Conservation (phyloP, 345 rosid genomes). For the Lenwebbia sp. region DNA sequence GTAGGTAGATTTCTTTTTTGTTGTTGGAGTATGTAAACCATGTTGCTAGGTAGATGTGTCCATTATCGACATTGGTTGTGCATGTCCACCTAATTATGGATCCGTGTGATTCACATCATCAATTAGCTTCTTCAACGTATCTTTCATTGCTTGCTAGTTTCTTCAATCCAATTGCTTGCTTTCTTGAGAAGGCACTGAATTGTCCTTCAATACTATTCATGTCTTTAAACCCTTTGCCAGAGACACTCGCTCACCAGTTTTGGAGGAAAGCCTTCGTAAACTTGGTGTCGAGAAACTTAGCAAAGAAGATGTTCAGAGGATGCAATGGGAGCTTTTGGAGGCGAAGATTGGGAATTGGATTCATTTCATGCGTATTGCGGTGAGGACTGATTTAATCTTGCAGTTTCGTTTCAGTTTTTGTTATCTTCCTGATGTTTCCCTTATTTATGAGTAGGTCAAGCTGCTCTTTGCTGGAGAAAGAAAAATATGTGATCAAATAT, state of each 20-base stretch:
- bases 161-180: neutral
- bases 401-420: neutral
- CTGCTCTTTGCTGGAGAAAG: slow-evolving; percentile 90
- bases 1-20: neutral
- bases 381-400: slow-evolving; percentile 21
- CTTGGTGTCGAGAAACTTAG: slow-evolving; percentile 94
- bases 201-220: neutral
- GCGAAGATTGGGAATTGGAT: slow-evolving; percentile 98
- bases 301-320: slow-evolving; percentile 95
- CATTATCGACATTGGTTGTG: neutral
- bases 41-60: neutral
- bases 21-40: neutral
- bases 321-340: slow-evolving; percentile 98
- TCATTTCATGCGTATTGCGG: slow-evolving; percentile 98
- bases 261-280: slow-evolving; percentile 84
- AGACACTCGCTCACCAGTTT: slow-evolving; percentile 68
- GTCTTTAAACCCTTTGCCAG: slow-evolving; percentile 13
- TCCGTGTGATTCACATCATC: neutral
- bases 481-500: slow-evolving; percentile 86
- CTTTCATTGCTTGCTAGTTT: neutral
- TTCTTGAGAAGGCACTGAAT: neutral
- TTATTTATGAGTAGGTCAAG: slow-evolving; percentile 56
- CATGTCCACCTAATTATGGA: neutral
- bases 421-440: neutral
- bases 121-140: neutral